Base-by-base conservation (phyloP, 805 yeast genomes). In the Sugiyamaella mastotermitis region DNA sequence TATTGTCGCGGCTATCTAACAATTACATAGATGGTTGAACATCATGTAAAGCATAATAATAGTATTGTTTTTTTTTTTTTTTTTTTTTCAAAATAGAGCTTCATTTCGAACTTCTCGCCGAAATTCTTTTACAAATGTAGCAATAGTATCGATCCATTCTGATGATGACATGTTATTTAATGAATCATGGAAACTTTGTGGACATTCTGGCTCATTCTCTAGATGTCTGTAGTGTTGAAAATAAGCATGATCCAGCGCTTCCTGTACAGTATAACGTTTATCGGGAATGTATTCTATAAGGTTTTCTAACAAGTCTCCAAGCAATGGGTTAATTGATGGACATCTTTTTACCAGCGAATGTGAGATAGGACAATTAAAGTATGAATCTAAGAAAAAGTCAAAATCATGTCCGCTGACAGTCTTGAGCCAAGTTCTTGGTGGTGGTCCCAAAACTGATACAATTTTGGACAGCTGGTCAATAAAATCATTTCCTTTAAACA, bases 401-500 rank as follows among this genome's bases (percentile, higher is more conserved):
- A 6, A 6, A 9, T 10, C 15, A 6, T 9, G 5, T 31, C 16
- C 16, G 10, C 9, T 14, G 10, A 23, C 18, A 24, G n/a, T 23
- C 25, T 5, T 6, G 11, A 26, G 11, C 34, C 33, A 35, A 3
- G n/a, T 6, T 14, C 14, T 28, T 4, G 78, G 58, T 0, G 96
- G 96, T 0, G 78, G 61, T 0, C 96, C 97, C 35, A 86, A 59
- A 1, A 82, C 68, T 51, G 76, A 74, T 38, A 78, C 62, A 14
- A 88, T 83, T 52, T 76, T 81, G 30, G 65, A 69, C 6, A 85
- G 58, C 58, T 88, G 97, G 45, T 80, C 81, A 43, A 74, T 50
- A 41, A 80, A 79, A 56, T 78, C 78, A 41, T 72, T 73, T 0
- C 96, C 97, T 35, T 77, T 74, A 55, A 88, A 87, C 11, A 86